Conservation (phyloP, 1,139 yeast species). For the Kodamaea plutei region DNA sequence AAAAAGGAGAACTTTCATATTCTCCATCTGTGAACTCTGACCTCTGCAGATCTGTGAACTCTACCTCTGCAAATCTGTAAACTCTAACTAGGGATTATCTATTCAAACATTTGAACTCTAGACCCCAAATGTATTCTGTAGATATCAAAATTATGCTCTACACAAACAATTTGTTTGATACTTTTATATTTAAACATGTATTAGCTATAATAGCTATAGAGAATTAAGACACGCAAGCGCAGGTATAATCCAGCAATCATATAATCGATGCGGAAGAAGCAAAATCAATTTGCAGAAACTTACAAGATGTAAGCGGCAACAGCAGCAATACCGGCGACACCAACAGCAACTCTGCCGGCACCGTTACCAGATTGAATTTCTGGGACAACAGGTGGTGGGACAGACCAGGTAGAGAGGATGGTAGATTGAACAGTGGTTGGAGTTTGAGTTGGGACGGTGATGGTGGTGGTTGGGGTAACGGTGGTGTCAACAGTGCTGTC, state of each 20-base stretch:
- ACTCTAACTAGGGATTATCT: too few species aligned
- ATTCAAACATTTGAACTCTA: too few species aligned
- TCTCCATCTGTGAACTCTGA: too few species aligned
- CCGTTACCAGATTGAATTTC: slow-evolving; percentile 26
- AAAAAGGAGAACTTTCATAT: too few species aligned
- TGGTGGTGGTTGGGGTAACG: slow-evolving; percentile 32
- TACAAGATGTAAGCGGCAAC: slow-evolving; percentile 42
- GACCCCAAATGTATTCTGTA: too few species aligned
- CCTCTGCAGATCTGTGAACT: too few species aligned
- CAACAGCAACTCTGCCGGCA: slow-evolving; percentile 27
- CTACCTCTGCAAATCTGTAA: too few species aligned
- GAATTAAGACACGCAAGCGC: too few species aligned
- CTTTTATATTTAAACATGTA: too few species aligned
- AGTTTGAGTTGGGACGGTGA: slow-evolving; percentile 33
- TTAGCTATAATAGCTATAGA: too few species aligned
- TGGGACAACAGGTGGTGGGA: slow-evolving; percentile 14
- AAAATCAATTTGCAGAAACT: slow-evolving; percentile 6
- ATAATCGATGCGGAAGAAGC: neutral
- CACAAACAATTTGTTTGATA: too few species aligned
- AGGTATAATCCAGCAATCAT: slow-evolving; percentile 1
- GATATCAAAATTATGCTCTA: too few species aligned
- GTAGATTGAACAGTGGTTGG: slow-evolving; percentile 34
- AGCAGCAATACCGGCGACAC: slow-evolving; percentile 44
- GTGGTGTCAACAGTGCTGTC: slow-evolving; percentile 19
- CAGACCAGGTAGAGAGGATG: slow-evolving; percentile 22